Evolutionary conservation across 2,329 filamentous ascomycete species (phyloP), one percentile per base, ranked within the genome.

Genomic region (Ilyonectria destructans): DNA sequence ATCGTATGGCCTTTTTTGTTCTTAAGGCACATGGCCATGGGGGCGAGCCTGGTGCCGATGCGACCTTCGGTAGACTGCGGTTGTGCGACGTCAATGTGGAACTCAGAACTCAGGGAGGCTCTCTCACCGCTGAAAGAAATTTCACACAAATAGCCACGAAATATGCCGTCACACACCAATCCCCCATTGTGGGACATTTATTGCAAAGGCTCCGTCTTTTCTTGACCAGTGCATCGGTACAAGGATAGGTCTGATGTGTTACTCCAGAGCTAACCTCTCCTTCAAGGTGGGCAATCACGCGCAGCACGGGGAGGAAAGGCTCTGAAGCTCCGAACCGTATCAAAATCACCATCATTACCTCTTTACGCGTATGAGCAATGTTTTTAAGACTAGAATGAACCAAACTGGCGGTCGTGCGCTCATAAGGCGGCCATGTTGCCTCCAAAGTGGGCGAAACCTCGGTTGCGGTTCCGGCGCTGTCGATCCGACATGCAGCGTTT

Each of bases 401-500:
- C 2, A 19, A 19, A n/a, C 49, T 29, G 49, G 17, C 17, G 17
- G 1, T 33, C 7, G 21, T 23, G 19, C 8, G 19, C 29, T 15
- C 29, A 37, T 54, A 54, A 37, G 51, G 51, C 51, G 12, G 31
- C 35, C n/a, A 54, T 33, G 51, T 35, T 29, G 45, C 57, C 51
- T 61, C 37, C 52, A 37, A 59, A 19, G 56, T 35, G 45, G n/a
- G 40, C 55, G 60, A 64, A 64, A 63, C 65, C 31, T 21, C n/a
- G 7, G 58, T 56, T 17, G 48, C 43, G 43, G 52, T 19, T 56
- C 35, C 23, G 49, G 58, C 35, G 57, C 46, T 23, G 57, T 48
- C 51, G 61, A 68, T 68, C 66, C 37, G 51, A 68, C 66, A 51
- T 13, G 37, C 48, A 40, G 37, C 35, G 66, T 68, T 68, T 68